Evolutionary conservation across 345 rosid species (phyloP), one percentile per base, ranked within the genome.

Genomic region (Hibiscus mutabilis): DNA sequence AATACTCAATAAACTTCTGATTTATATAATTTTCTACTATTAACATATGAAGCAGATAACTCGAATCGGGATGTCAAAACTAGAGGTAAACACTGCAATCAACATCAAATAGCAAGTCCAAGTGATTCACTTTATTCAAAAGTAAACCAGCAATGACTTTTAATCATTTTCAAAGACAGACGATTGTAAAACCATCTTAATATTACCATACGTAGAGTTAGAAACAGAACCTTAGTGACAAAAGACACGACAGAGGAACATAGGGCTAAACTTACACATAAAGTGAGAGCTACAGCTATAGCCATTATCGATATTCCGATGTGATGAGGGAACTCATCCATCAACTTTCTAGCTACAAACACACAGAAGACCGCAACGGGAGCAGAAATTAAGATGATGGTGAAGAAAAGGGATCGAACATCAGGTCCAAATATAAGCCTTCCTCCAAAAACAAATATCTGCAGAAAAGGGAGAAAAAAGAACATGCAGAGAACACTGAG

Each of bases 381-480:
- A 75, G 80, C 89, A 60, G 88, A 88, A 66, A 95, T 81, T 74
- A 95, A 80, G 83, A 83, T 80, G 75, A 88, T 55, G 33, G 96
- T 83, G 15, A 92, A 68, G 68, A 86, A 78, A 60, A 95, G 68
- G 15, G 89, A 90, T 69, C 86, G 79, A 13, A 88, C 92, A 86
- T 95, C 99, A 0, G 99, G 99, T 82, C 99, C 99, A 80, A 90
- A 92, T 74, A 95, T 88, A 42, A 95, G 85, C 84, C 99, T 87
- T 74, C 99, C 99, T 21, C 76, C 78, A 37, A 83, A 76, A 68
- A 83, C 53, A 77, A 95, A 95, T 81, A 84, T 76, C 99, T 95
- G 92, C 75, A 51, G 79, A 12, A 15, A 47, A 55, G 53, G 24
- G 59, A 65, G 21, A 62, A 25, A 18, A 25, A 51, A 29, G 74